Evolutionary conservation across 192 early-diverging fungal species (phyloP).

Genomic region (Coemansia asiatica): DNA sequence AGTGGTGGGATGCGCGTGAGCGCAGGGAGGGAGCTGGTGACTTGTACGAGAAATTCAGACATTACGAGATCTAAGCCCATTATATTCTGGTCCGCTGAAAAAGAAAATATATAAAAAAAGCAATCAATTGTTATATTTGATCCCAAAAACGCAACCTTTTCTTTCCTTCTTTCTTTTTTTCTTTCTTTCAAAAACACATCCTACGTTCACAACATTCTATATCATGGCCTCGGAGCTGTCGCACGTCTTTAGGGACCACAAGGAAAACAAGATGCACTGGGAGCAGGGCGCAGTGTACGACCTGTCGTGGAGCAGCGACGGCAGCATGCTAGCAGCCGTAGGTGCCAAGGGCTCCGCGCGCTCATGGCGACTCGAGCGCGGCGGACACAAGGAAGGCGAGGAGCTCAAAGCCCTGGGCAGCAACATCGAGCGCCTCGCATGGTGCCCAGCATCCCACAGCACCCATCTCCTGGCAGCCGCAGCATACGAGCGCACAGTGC

Average conservation of each 20-base stretch:
- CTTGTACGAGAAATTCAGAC: slow-evolving; percentile 16
- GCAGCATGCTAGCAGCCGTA: slow-evolving; percentile 34
- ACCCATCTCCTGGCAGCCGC: slow-evolving; percentile 32
- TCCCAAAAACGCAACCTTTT: too few species aligned
- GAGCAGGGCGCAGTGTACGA: slow-evolving; percentile 44
- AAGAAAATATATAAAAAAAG: too few species aligned
- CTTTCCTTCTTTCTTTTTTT: background rate
- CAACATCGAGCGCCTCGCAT: slow-evolving; percentile 38
- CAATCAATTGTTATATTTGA: too few species aligned
- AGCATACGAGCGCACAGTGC: slow-evolving; percentile 30
- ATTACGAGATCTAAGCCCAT: slow-evolving; percentile 25
- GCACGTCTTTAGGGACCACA: slow-evolving; percentile 17
- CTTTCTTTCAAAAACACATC: background rate
- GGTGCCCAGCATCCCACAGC: slow-evolving; percentile 27
- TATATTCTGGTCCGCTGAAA: too few species aligned
- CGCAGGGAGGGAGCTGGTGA: background rate
- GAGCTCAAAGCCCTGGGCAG: slow-evolving; percentile 28
- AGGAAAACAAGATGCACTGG: slow-evolving; percentile 45
- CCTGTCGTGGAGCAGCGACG: slow-evolving; percentile 54
- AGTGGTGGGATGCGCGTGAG: background rate
- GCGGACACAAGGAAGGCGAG: slow-evolving; percentile 55
- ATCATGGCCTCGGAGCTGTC: background rate
- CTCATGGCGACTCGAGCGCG: slow-evolving; percentile 41
- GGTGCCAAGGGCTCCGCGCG: slow-evolving; percentile 34
- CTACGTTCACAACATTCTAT: background rate